phyloP scores from a whole-genome alignment of 106 monocot species.

The Alisma plantagoaquatica region DNA sequence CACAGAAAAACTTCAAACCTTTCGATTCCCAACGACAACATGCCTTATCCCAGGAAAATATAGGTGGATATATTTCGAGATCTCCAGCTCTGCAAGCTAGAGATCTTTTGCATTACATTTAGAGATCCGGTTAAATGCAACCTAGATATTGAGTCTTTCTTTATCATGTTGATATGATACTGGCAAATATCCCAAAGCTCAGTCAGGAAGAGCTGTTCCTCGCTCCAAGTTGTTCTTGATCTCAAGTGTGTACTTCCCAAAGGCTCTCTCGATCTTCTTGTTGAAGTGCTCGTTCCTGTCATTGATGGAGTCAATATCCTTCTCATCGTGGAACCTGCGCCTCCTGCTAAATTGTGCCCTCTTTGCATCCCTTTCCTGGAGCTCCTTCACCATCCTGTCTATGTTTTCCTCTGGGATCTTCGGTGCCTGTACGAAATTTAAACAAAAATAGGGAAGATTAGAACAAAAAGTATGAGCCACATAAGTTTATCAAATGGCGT shows the following conservation, averaged over 20 bases:
- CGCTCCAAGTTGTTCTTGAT: slow-evolving; percentile 99
- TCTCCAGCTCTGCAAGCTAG: too few species aligned
- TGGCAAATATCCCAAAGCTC: too few species aligned
- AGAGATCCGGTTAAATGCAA: too few species aligned
- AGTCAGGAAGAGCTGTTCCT: slow-evolving; percentile 72
- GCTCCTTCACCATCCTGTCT: slow-evolving; percentile 90
- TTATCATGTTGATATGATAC: too few species aligned
- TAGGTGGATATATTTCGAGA: too few species aligned
- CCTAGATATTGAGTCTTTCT: too few species aligned
- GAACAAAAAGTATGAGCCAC: too few species aligned
- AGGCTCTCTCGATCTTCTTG: slow-evolving; percentile 99
- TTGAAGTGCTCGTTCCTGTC: slow-evolving; percentile 99
- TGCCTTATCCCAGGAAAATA: too few species aligned
- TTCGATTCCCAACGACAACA: too few species aligned
- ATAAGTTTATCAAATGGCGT: too few species aligned
- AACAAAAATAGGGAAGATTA: not conserved
- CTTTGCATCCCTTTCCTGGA: slow-evolving; percentile 65
- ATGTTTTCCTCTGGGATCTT: slow-evolving; percentile 71
- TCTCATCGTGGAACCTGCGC: slow-evolving; percentile 90
- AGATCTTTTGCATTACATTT: too few species aligned
- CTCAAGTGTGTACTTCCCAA: slow-evolving; percentile 95
- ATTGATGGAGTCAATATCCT: slow-evolving; percentile 96
- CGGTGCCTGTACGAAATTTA: slow-evolving; percentile 24
- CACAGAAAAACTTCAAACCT: too few species aligned
- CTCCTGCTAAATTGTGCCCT: slow-evolving; percentile 82